Evolutionary conservation across 768 basidiomycete species (phyloP).

Genomic region (Postia placenta): DNA sequence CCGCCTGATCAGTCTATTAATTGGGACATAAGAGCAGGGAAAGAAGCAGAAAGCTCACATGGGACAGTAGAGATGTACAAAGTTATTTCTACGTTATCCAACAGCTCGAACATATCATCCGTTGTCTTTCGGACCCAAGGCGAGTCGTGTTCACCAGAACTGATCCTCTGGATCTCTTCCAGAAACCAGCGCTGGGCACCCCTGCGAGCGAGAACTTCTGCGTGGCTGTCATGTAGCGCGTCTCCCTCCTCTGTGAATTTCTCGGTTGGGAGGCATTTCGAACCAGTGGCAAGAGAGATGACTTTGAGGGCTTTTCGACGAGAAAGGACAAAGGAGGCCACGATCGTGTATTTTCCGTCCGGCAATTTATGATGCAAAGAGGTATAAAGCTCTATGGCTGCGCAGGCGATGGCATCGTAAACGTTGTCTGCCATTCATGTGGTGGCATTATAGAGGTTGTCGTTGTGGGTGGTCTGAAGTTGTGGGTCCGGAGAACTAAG

Average conservation of each 20-base stretch:
- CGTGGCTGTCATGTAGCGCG: slow-evolving; percentile 83
- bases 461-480: no score
- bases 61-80: slow-evolving; percentile 78
- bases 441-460: no score
- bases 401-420: slow-evolving; percentile 27
- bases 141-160: slow-evolving; percentile 29
- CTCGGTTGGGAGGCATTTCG: slow-evolving; percentile 71
- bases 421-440: slow-evolving; percentile 12
- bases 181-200: slow-evolving; percentile 75
- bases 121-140: slow-evolving; percentile 38
- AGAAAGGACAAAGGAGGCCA: slow-evolving; percentile 48
- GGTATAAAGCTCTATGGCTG: slow-evolving; percentile 38
- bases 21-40: no score
- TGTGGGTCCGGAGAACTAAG: no score
- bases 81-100: slow-evolving; percentile 41
- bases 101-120: slow-evolving; percentile 40
- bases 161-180: slow-evolving; percentile 50
- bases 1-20: slow-evolving; percentile 51
- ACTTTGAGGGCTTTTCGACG: slow-evolving; percentile 34
- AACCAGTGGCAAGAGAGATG: slow-evolving; percentile 69
- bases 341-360: slow-evolving; percentile 53
- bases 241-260: slow-evolving; percentile 67
- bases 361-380: slow-evolving; percentile 46
- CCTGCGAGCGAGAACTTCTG: slow-evolving; percentile 85
- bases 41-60: slow-evolving; percentile 38